phyloP scores from a whole-genome alignment of 495 filamentous ascomycete genomes.

The Chaetomidium leptoderma region DNA sequence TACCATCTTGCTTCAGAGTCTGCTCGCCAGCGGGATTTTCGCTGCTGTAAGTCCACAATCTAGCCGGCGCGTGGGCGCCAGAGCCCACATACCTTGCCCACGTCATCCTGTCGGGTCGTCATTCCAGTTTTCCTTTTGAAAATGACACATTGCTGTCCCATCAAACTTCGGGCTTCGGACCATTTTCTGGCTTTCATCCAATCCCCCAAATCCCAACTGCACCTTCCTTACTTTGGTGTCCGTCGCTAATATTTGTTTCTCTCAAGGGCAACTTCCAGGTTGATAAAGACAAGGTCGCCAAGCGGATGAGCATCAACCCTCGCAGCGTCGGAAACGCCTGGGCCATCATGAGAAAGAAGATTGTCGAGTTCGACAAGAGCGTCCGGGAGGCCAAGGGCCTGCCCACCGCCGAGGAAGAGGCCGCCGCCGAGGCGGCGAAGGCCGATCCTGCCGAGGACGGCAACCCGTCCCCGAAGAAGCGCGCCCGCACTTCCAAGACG shows the following conservation, averaged over 20 bases:
- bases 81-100: no score
- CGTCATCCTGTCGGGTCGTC: no score
- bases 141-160: no score
- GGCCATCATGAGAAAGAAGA: constrained; percentile 7
- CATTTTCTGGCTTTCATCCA: no score
- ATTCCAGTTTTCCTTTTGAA: not conserved
- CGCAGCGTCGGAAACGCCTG: constrained; percentile 13
- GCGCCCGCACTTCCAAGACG: constrained; percentile 1
- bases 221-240: no score
- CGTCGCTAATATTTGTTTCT: not conserved
- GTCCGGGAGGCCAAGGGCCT: constrained; percentile 28
- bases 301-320: not conserved
- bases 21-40: not conserved
- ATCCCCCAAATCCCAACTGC: no score
- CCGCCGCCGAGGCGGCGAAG: not conserved
- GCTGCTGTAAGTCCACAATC: not conserved
- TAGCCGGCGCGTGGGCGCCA: not conserved
- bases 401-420: constrained; percentile 15
- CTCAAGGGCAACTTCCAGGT: not conserved
- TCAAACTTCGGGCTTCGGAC: no score
- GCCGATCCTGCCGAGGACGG: not conserved
- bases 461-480: not conserved
- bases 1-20: not conserved
- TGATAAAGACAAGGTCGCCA: not conserved
- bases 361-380: constrained; percentile 18